Evolutionary conservation across 2,329 filamentous ascomycete species (phyloP), one percentile per base, ranked within the genome.

Genomic region (Phaeosphaeria sp.): DNA sequence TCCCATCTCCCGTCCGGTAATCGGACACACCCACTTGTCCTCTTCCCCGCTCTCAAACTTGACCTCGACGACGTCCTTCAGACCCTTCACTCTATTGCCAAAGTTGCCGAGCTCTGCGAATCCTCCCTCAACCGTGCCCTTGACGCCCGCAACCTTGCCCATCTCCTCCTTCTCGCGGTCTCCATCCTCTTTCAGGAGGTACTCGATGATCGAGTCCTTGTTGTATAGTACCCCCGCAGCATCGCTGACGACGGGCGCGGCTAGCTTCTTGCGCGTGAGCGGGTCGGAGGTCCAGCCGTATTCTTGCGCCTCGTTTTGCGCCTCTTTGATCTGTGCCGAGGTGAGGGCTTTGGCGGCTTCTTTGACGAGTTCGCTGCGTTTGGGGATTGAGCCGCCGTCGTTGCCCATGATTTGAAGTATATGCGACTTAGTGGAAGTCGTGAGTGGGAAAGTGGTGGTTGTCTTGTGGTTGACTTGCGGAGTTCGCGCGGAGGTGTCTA

Each of bases 381-480:
- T 98, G 5, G 95, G 95, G 67, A 99, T 99, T 67, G 92, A 88
- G 75, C 95, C 95, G 68, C 95, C 95, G 77, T 99, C 95, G 81
- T 99, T 99, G 76, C 95, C 95, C 95, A 99, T 97, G 68, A 51
- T 63, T 45, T 15, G 7, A 18, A 50, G 42, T 40, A 36, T 40
- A 40, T 46, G 56, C 56, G 30, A 30, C 36, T 44, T 25, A 53
- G 48, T 20, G 13, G 36, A 24, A 20, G 43, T 13, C 27, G 55
- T 43, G 40, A 17, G 27, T 30, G 17, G 20, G 25, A 15, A 43
- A 33, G 40, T 42, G 20, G 55, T 47, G 51, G 51, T 33, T 22
- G 25, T 42, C n/a, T n/a, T n/a, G n/a, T n/a, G n/a, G n/a, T n/a
- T n/a, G n/a, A 55, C 24, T 59, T 69, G 66, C 66, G 65, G 64